Conservation (phyloP, 2,329 filamentous ascomycete species). For the Arthrobotrys conoides region DNA sequence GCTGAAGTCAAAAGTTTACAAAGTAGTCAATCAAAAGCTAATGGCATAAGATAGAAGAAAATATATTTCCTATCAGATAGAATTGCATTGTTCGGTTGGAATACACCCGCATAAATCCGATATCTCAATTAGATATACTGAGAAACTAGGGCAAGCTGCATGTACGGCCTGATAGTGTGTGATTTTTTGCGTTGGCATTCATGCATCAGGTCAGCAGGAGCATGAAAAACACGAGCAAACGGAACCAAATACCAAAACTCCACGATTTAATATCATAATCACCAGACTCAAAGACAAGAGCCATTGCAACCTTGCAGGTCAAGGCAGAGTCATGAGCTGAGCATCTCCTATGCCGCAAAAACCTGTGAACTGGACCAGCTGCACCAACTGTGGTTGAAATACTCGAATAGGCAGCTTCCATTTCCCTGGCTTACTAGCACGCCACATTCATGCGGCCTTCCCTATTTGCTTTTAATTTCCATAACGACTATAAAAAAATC, state of each 20-base stretch:
- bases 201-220: constrained; percentile 3
- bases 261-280: not conserved
- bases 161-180: constrained; percentile 19
- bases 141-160: constrained; percentile 1
- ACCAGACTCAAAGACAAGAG: not conserved
- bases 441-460: constrained; percentile 57
- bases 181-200: constrained; percentile 48
- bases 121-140: not conserved
- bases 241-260: not conserved
- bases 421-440: constrained; percentile 28
- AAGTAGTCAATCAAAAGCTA: constrained; percentile 47
- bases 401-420: constrained; percentile 58
- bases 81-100: constrained; percentile 27
- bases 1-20: constrained; percentile 29
- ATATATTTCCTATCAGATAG: constrained; percentile 13
- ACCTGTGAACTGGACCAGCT: constrained; percentile 9
- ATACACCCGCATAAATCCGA: constrained; percentile 7
- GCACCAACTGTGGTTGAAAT: constrained; percentile 18
- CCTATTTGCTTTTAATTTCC: constrained; percentile 56
- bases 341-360: constrained; percentile 21
- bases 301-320: not conserved
- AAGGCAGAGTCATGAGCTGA: constrained; percentile 4
- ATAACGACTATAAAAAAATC: constrained; percentile 23
- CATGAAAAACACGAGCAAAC: constrained; percentile 3
- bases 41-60: constrained; percentile 4